These are phyloP conservation scores for Volvox carteri DNA, from an alignment of 163 green algal genomes.

Conservation along the genomic window DNA sequence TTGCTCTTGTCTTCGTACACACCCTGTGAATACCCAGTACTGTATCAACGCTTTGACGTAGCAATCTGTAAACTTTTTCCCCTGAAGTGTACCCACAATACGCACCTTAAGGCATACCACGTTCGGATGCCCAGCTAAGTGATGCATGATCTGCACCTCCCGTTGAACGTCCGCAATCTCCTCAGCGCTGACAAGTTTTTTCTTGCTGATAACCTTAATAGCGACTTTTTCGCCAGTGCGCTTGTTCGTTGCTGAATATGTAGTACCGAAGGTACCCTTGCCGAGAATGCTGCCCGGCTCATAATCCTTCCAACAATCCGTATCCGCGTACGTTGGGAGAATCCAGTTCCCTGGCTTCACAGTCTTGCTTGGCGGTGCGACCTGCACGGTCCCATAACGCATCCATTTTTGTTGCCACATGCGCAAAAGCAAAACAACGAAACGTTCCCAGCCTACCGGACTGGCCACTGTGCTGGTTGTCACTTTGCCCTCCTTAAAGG, in stretches of 20 bases:
- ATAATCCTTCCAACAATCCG: conserved; percentile 73
- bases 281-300: conserved; percentile 71
- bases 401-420: background rate
- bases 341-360: conserved; percentile 62
- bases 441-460: background rate
- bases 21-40: conserved; percentile 50
- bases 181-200: conserved; percentile 85
- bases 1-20: conserved; percentile 95
- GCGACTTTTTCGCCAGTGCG: conserved; percentile 71
- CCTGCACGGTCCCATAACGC: background rate
- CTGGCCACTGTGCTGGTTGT: background rate
- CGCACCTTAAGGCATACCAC: conserved; percentile 85
- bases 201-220: conserved; percentile 89
- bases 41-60: no score
- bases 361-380: background rate
- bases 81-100: background rate
- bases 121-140: conserved; percentile 91
- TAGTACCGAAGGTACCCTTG: conserved; percentile 83
- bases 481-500: conserved; percentile 50
- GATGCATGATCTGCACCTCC: conserved; percentile 82
- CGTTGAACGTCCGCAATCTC: conserved; percentile 88
- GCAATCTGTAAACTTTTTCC: no score
- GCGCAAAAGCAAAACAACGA: background rate
- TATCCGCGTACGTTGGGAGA: conserved; percentile 63
- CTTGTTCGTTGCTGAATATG: conserved; percentile 74